Base-by-base conservation (phyloP, 805 yeast species). In the Saccharomycopsis sp. region DNA sequence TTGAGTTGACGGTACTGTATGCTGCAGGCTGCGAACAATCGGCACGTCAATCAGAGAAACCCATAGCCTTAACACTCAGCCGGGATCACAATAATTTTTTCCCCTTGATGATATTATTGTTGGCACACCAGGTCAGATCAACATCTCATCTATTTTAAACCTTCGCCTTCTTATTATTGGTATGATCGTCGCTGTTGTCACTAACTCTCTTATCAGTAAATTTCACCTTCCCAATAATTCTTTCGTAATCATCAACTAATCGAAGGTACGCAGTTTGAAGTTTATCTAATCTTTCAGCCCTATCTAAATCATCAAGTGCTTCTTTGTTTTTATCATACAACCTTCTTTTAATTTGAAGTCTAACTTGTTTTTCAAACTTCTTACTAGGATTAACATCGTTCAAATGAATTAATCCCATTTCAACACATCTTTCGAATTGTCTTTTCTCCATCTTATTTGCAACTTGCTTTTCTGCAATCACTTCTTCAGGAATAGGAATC, bases 241-340 rank as follows among this genome's bases (percentile, higher is more conserved):
- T 64, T 43, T 62, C 59, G 59, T 88, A 90, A 54, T 86, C 96
- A 39, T 75, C 81, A 44, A 75, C 79, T 42, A 89, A 65, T 26
- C 79, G 64, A 50, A 72, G 72, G 54, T 78, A 86, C 0, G 96
- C 90, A 8, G 80, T 77, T 42, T 85, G 86, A 31, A 87, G 67
- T 54, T 85, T 85, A 54, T 81, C 86, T 50, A 71, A 71, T 50
- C 75, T 68, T n/a, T 78, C 77, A 0, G 75, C 67, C n/a, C 64
- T 68, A 35, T 81, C 87, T 58, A 87, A 63, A 3, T 77, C 83
- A 28, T 62, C 63, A 44, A 93, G 67, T 0, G 87, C 88, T 45
- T 89, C 97, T 54, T 70, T 75, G 63, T 93, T 93, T 58, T 86
- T 85, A 45, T 76, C 71, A 57, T 71, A 90, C 21, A 93, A 63